Evolutionary conservation across 75 land plant species (phyloP).

Genomic region (Gnetum montanum): DNA sequence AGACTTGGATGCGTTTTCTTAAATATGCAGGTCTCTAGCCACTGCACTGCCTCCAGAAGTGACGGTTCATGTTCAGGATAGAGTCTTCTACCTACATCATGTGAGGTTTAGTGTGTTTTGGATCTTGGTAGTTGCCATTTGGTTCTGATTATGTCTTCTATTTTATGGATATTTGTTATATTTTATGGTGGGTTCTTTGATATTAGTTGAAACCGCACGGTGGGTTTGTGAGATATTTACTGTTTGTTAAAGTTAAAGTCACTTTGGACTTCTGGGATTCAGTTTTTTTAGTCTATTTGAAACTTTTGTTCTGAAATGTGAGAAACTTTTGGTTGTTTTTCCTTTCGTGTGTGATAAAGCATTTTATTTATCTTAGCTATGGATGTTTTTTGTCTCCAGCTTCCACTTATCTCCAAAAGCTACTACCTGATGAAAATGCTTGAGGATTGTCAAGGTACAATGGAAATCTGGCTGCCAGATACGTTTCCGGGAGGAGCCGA

Average conservation of each 20-base stretch:
- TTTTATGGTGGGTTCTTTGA: not conserved
- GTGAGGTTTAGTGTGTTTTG: constrained; percentile 18
- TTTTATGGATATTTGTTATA: not conserved
- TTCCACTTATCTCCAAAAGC: constrained; percentile 56
- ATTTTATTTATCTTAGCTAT: not conserved
- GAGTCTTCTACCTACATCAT: constrained; percentile 61
- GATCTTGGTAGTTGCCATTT: not conserved
- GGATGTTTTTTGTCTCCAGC: constrained; percentile 23
- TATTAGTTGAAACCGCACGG: not conserved
- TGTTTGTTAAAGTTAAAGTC: not conserved
- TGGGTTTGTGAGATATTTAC: not conserved
- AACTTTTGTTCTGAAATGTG: not conserved
- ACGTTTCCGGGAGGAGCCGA: constrained; percentile 69
- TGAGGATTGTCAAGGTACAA: constrained; percentile 21
- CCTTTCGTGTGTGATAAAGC: not conserved
- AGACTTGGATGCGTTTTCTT: not conserved
- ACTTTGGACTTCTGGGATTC: not conserved
- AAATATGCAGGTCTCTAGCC: constrained; percentile 60
- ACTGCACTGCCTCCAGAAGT: constrained; percentile 59
- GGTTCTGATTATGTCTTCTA: not conserved
- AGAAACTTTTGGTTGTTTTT: not conserved
- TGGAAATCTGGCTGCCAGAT: constrained; percentile 31
- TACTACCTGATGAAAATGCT: constrained; percentile 48
- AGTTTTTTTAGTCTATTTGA: not conserved
- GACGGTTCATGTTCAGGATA: constrained; percentile 35